Base-by-base conservation (phyloP, 306 rosid genomes). In the Gillenia trifoliata region DNA sequence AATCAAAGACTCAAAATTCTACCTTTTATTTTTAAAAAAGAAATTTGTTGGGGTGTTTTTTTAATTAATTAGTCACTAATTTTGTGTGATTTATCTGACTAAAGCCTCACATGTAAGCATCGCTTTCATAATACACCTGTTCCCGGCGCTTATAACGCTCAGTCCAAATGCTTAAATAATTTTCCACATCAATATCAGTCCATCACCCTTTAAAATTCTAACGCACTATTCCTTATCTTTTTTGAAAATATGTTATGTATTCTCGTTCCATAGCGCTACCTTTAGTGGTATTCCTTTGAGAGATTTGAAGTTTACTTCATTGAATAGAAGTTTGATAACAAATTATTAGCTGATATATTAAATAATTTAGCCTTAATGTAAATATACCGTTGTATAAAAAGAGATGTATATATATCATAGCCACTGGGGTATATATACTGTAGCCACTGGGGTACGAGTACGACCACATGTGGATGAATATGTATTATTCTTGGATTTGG, bases 141-240 rank as follows among this genome's bases (percentile, higher is more conserved):
- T 81, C 78, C 72, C 89, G 84, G 81, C 92, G 83, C 84, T 68
- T 75, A 70, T 81, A 54, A 79, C 83, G 91, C 85, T 62, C 67
- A 55, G 71, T 26, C 20, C 64, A 26, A 60, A 56, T 26, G 25
- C 20, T 17, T n/a, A 20, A 36, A 19, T 29, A 60, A 60, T 71
- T 41, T 40, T 73, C 47, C 70, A 40, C 71, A 23, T 75, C 86
- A 70, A 72, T 30, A 34, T 74, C 68, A 61, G 26, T 57, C 68
- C 68, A 34, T 57, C 64, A 60, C 36, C 56, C 34, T 50, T 26
- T 61, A 13, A 59, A 50, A 40, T 70, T 54, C 69, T 28, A 54
- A 23, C 40, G 2, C 5, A 1, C 25, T 56, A 20, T 10, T 56
- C 11, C 16, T 22, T 82, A 2, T 19, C 8, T 12, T 22, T 12